Percentiles rank a stretch among this genome's conserved stretches.
phyloP scores from a whole-genome alignment of 306 rosid species.

The Lithocarpus polystachyus region DNA sequence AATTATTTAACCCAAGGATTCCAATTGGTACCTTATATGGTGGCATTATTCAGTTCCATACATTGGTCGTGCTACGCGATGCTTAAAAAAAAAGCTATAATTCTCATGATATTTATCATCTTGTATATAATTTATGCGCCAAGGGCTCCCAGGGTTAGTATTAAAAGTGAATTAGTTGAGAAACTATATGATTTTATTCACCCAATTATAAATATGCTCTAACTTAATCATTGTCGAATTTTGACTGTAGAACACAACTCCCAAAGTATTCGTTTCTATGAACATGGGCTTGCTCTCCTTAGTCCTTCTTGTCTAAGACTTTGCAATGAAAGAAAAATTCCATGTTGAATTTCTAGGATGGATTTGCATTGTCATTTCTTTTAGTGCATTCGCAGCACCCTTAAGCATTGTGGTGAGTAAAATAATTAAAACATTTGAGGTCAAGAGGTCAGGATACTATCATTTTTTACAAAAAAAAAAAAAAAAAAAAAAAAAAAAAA shows the following conservation, averaged over 20 bases:
- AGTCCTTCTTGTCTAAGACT: conserved; percentile 44
- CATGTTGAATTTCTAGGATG: conserved; percentile 70
- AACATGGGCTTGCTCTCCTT: conserved; percentile 49
- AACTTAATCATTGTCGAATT: not conserved
- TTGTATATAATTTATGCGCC: conserved; percentile 56
- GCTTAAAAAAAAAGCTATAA: no score
- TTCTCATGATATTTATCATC: no score
- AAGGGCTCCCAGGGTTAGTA: conserved; percentile 51
- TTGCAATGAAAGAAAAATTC: conserved; percentile 22
- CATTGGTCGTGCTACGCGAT: no score
- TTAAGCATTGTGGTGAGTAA: conserved; percentile 70
- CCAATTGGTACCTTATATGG: no score
- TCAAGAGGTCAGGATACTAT: not conserved
- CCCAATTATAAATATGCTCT: not conserved
- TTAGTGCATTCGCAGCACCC: conserved; percentile 76
- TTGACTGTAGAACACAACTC: conserved; percentile 42
- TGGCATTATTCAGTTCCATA: no score
- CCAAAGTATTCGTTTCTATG: conserved; percentile 51
- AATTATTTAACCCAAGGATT: no score
- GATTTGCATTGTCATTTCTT: conserved; percentile 63
- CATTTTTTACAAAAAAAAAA: no score
- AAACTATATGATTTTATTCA: not conserved
- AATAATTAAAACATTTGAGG: not conserved
- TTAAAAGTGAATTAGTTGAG: not conserved
- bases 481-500: no score